These are phyloP conservation scores for Hydrangea macrophylla DNA, from an alignment of 148 eudicot genomes.

Conservation along the genomic window DNA sequence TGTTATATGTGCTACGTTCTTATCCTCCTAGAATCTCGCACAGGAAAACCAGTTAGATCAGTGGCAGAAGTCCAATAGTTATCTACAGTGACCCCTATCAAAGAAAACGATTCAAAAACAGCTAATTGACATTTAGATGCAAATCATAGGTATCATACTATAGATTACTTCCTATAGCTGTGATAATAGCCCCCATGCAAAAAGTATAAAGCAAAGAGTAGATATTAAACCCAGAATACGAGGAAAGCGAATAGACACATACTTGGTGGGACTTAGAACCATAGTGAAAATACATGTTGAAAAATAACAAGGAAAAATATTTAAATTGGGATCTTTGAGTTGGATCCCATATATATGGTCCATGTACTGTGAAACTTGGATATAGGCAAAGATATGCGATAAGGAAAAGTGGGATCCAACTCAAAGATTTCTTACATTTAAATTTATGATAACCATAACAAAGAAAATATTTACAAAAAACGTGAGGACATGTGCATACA, in stretches of 20 bases:
- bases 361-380: too few relatives aligned
- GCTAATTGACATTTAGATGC: not conserved
- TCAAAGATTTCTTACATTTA: not conserved
- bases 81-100: not conserved
- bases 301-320: too few relatives aligned
- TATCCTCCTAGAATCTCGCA: constrained; percentile 67
- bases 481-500: not conserved
- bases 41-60: constrained; percentile 13
- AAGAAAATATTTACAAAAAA: not conserved
- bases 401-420: not conserved
- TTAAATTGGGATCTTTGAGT: too few relatives aligned
- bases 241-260: not conserved
- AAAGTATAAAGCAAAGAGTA: not conserved
- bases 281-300: not conserved
- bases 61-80: not conserved
- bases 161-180: not conserved
- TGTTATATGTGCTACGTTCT: constrained; percentile 95
- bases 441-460: not conserved
- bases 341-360: too few relatives aligned
- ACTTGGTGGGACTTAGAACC: not conserved
- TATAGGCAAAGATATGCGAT: not conserved
- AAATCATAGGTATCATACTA: not conserved
- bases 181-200: not conserved
- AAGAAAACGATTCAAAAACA: not conserved
- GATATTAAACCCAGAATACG: not conserved